Evolutionary conservation across 2,329 filamentous ascomycete genomes (phyloP).

Genomic region (Sphaerostilbella broomeana): DNA sequence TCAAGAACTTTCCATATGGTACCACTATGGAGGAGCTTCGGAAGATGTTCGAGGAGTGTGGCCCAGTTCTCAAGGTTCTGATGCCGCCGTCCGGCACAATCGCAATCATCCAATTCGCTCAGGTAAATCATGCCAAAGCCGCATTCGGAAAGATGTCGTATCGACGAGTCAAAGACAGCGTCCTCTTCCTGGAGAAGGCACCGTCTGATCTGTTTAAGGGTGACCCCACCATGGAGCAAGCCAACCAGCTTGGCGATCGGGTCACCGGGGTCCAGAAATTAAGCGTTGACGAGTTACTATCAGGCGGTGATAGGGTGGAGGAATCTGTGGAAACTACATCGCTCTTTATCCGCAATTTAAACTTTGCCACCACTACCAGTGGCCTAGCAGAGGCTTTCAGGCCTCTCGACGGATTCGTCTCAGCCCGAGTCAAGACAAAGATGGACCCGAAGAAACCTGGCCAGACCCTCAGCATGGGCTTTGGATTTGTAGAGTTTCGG

Average conservation of each 20-base stretch:
- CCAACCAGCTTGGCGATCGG: slow-evolving; percentile 28
- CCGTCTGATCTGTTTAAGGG: slow-evolving; percentile 69
- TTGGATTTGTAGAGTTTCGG: slow-evolving; percentile 87
- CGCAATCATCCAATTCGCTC: slow-evolving; percentile 83
- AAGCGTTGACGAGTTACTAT: slow-evolving; percentile 63
- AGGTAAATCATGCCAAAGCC: slow-evolving; percentile 69
- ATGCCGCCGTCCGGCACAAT: slow-evolving; percentile 93
- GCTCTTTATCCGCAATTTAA: slow-evolving; percentile 88
- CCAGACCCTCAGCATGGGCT: slow-evolving; percentile 91
- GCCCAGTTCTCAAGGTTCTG: slow-evolving; percentile 70
- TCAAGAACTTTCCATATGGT: slow-evolving; percentile 91
- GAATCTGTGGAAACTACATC: slow-evolving; percentile 62
- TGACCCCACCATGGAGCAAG: slow-evolving; percentile 23
- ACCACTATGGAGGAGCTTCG: slow-evolving; percentile 73
- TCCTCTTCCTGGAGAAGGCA: slow-evolving; percentile 89
- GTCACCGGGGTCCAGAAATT: slow-evolving; percentile 50
- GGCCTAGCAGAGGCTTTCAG: slow-evolving; percentile 71
- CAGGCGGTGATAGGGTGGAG: slow-evolving; percentile 46
- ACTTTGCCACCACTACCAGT: slow-evolving; percentile 78
- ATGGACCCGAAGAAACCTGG: slow-evolving; percentile 84
- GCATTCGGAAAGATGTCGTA: slow-evolving; percentile 85
- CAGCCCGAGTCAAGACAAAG: slow-evolving; percentile 87
- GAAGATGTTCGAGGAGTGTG: slow-evolving; percentile 78
- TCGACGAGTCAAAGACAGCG: slow-evolving; percentile 81
- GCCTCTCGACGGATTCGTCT: slow-evolving; percentile 79